These are phyloP conservation scores for Candida smagusa DNA, from an alignment of 1,139 yeast genomes.

Conservation along the genomic window DNA sequence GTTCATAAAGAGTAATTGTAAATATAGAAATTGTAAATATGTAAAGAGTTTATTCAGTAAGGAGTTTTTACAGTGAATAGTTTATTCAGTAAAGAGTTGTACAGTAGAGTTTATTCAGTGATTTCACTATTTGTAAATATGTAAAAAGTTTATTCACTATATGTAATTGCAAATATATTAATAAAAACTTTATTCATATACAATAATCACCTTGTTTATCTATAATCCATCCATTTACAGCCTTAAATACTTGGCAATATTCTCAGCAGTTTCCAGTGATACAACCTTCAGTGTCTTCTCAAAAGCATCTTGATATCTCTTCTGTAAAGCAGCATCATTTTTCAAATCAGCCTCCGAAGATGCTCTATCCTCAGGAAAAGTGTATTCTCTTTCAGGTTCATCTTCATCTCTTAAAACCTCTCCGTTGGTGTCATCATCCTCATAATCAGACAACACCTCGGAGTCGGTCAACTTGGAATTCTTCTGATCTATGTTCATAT, in stretches of 20 bases:
- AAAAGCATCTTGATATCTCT: conserved; percentile 69
- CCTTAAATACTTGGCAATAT: conserved; percentile 62
- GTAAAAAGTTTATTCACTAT: too few relatives aligned
- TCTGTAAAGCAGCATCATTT: conserved; percentile 55
- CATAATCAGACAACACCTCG: conserved; percentile 71
- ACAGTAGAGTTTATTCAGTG: too few relatives aligned
- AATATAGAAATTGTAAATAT: too few relatives aligned
- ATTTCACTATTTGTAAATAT: too few relatives aligned
- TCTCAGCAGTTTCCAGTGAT: conserved; percentile 65
- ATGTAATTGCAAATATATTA: too few relatives aligned
- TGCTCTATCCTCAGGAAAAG: conserved; percentile 68
- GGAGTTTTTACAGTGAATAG: too few relatives aligned
- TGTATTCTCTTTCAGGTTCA: conserved; percentile 65
- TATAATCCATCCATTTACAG: conserved; percentile 1
- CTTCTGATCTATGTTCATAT: conserved; percentile 57
- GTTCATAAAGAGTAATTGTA: too few relatives aligned
- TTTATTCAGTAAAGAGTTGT: too few relatives aligned
- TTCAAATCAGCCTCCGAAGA: conserved; percentile 52
- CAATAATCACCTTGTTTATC: too few relatives aligned
- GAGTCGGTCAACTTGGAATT: conserved; percentile 38
- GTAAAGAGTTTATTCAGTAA: too few relatives aligned
- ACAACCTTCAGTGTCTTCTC: conserved; percentile 61
- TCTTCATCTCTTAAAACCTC: conserved; percentile 64
- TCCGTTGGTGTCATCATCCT: conserved; percentile 58
- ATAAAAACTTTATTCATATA: too few relatives aligned